Evolutionary conservation across 2,329 filamentous ascomycete species (phyloP), one percentile per base, ranked within the genome.

Genomic region (Phyllosticta citriasiana): DNA sequence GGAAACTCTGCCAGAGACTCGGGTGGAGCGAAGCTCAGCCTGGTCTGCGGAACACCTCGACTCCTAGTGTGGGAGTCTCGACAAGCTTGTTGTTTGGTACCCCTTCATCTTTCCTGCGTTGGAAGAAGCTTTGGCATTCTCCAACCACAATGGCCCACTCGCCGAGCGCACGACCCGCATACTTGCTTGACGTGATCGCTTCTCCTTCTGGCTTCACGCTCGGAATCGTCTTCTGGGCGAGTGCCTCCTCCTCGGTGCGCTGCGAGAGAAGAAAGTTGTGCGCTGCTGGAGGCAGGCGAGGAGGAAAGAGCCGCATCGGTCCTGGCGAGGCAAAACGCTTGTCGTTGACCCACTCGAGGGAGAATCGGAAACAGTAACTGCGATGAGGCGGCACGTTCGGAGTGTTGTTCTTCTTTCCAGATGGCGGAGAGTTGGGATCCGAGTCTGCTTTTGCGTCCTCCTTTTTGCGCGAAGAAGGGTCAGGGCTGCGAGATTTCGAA

Each of bases 81-180:
- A 93, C 84, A 53, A 86, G 84, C 65, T 77, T 79, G 63, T 90
- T 81, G 0, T 78, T 77, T 2, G 83, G 79, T 9, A 91, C 83
- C 53, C 89, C 89, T 70, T 94, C 89, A 55, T 85, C 84, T 57
- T 85, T 85, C 60, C 89, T 82, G 54, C 89, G 80, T 62, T 93
- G 88, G 33, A 91, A 84, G 72, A 93, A 94, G 68, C 85, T 89
- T 74, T 92, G 90, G 76, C 86, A 90, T 71, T 94, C 89, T 61
- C 83, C 82, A 16, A 91, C 84, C 22, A 93, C 82, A 19, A 89
- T 77, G 22, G 81, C 79, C 89, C 89, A 94, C 72, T 94, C 89
- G 0, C 88, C 88, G 53, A 94, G 78, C 0, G 89, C 86, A 22
- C 88, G 81, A 1, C 89, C 89, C 2, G 83, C 78, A 71, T 93